Percentiles rank a stretch among this genome's conserved stretches.
Conservation (phyloP, 768 basidiomycete genomes). For the Boletus bicolor region DNA sequence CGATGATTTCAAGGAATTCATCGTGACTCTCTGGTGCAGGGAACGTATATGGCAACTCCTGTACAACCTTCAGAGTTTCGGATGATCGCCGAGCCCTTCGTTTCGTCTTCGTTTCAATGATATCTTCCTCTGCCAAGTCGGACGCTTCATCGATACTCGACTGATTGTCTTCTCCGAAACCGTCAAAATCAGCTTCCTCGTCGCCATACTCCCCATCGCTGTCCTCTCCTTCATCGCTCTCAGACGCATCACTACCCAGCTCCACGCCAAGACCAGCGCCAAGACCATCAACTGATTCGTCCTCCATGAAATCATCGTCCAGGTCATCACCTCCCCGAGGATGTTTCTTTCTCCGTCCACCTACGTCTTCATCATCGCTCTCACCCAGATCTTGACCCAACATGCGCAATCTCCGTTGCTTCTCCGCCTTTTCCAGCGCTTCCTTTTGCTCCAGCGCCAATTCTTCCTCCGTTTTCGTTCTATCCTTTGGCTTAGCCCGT, state of each 20-base stretch:
- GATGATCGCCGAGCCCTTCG: conserved; percentile 35
- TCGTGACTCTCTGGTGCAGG: conserved; percentile 83
- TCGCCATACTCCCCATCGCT: conserved; percentile 29
- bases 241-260: conserved; percentile 36
- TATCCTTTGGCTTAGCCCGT: conserved; percentile 89
- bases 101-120: conserved; percentile 37
- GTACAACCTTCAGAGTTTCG: conserved; percentile 29
- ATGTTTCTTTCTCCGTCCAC: conserved; percentile 46
- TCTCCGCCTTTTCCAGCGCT: conserved; percentile 81
- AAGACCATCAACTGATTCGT: conserved; percentile 34
- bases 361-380: conserved; percentile 53
- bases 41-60: conserved; percentile 90
- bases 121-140: conserved; percentile 33
- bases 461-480: conserved; percentile 97
- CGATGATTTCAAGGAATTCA: conserved; percentile 83
- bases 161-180: conserved; percentile 34
- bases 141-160: conserved; percentile 39
- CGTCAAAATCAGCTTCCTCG: conserved; percentile 31
- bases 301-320: conserved; percentile 77
- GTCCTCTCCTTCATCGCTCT: conserved; percentile 33
- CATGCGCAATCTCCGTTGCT: conserved; percentile 77
- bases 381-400: conserved; percentile 71
- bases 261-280: conserved; percentile 38
- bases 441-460: conserved; percentile 85
- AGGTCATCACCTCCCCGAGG: conserved; percentile 79